Evolutionary conservation across 805 yeast species (phyloP).

Genomic region (Candida ficus): DNA sequence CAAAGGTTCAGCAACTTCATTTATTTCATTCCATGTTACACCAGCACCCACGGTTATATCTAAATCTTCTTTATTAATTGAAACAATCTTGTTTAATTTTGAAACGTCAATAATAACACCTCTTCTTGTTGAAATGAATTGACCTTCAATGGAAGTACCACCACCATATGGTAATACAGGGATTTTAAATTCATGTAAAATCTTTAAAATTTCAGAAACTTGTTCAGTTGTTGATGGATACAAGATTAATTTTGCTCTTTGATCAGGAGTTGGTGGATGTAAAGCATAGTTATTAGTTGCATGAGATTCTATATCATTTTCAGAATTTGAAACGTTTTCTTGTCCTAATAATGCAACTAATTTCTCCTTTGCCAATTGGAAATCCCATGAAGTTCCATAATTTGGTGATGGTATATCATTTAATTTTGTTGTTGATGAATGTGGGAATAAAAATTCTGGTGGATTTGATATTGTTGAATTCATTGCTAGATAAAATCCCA

Average conservation of each 20-base stretch:
- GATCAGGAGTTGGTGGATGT: constrained; percentile 44
- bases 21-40: constrained; percentile 69
- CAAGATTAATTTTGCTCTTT: constrained; percentile 43
- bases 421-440: constrained; percentile 21
- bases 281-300: constrained; percentile 44
- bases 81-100: constrained; percentile 50
- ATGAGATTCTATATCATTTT: constrained; percentile 34
- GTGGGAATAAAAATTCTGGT: constrained; percentile 26
- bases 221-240: constrained; percentile 52
- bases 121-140: constrained; percentile 52
- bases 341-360: constrained; percentile 25
- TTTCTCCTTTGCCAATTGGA: constrained; percentile 21
- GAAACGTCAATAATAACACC: constrained; percentile 61
- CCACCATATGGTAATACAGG: constrained; percentile 63
- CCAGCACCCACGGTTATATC: constrained; percentile 74
- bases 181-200: constrained; percentile 44
- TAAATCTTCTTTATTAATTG: constrained; percentile 54
- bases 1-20: constrained; percentile 39
- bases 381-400: constrained; percentile 25
- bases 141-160: constrained; percentile 64
- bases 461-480: constrained; percentile 20
- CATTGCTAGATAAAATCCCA: constrained; percentile 24
- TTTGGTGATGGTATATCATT: constrained; percentile 22
- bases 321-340: constrained; percentile 20
- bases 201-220: constrained; percentile 47